These are phyloP conservation scores for Lachnellula suecica DNA, from an alignment of 2,329 filamentous ascomycete genomes.

Conservation along the genomic window DNA sequence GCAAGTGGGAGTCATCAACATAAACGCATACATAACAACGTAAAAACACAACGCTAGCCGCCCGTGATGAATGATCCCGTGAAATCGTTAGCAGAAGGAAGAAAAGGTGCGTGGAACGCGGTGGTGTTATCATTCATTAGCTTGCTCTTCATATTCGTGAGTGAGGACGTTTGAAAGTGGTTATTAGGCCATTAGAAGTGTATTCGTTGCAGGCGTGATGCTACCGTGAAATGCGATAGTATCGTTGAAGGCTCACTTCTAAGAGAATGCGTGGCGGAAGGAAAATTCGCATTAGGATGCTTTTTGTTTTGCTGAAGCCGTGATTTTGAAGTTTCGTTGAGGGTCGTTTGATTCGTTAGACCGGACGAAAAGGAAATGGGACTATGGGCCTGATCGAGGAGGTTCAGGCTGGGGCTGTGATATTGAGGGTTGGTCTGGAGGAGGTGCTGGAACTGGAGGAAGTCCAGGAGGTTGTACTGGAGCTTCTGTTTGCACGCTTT, in stretches of 20 bases:
- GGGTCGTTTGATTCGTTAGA: too few species aligned
- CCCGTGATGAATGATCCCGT: constrained; percentile 7
- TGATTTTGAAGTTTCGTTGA: background rate
- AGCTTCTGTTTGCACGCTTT: background rate
- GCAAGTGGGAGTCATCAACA: background rate
- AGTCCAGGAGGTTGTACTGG: background rate
- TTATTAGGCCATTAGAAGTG: constrained; percentile 17
- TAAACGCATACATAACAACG: constrained; percentile 6
- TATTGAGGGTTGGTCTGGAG: background rate
- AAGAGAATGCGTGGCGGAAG: constrained; percentile 15
- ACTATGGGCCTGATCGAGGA: background rate
- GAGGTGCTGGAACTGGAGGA: background rate
- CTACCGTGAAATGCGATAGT: constrained; percentile 12
- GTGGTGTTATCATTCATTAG: background rate
- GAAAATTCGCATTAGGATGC: constrained; percentile 12
- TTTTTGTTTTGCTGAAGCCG: constrained; percentile 1
- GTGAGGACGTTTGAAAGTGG: constrained; percentile 2
- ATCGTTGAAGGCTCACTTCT: constrained; percentile 21
- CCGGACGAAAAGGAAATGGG: background rate
- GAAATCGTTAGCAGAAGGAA: constrained; percentile 16
- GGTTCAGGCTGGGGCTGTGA: background rate
- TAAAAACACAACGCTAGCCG: constrained; percentile 14
- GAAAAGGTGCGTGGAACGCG: background rate
- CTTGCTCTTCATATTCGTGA: constrained; percentile 9
- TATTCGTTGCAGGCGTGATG: constrained; percentile 18